Evolutionary conservation across 78 protist species (phyloP).

Genomic region (Dictyostelium citrinum): DNA sequence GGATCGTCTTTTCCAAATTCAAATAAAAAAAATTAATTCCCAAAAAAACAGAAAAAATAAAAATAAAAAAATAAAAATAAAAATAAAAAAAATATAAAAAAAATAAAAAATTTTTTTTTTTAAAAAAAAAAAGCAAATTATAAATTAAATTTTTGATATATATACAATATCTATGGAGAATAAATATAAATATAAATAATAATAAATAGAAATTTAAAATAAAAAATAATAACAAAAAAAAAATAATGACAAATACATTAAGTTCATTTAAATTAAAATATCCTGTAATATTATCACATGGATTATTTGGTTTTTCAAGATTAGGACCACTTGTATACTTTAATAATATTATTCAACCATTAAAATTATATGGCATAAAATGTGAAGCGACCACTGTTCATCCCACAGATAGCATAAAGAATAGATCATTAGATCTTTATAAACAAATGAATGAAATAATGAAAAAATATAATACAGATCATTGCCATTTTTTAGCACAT

Average conservation of each 20-base stretch:
- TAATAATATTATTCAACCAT: slow-evolving; percentile 20
- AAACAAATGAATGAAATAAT: background rate
- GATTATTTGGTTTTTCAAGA: slow-evolving; percentile 4
- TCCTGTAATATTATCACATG: slow-evolving; percentile 11
- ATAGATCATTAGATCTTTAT: slow-evolving; percentile 1
- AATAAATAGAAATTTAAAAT: background rate
- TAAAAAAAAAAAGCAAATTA: background rate
- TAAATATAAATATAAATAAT: background rate
- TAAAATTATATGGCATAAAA: background rate
- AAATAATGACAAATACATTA: background rate
- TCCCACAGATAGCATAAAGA: slow-evolving; percentile 52
- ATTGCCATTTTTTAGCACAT: slow-evolving; percentile 49
- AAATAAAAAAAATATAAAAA: no score
- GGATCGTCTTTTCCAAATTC: no score
- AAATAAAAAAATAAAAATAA: no score
- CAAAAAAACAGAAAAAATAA: no score
- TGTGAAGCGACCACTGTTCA: slow-evolving; percentile 41
- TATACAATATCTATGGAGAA: background rate
- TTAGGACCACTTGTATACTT: slow-evolving; percentile 21
- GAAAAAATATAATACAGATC: slow-evolving; percentile 3
- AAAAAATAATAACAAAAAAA: background rate
- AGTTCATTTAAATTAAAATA: slow-evolving; percentile 3
- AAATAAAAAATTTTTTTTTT: background rate
- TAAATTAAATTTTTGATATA: background rate
- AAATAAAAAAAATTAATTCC: no score